phyloP scores from a whole-genome alignment of 192 early-diverging fungal genomes.

The Umbelopsis ramanniana region DNA sequence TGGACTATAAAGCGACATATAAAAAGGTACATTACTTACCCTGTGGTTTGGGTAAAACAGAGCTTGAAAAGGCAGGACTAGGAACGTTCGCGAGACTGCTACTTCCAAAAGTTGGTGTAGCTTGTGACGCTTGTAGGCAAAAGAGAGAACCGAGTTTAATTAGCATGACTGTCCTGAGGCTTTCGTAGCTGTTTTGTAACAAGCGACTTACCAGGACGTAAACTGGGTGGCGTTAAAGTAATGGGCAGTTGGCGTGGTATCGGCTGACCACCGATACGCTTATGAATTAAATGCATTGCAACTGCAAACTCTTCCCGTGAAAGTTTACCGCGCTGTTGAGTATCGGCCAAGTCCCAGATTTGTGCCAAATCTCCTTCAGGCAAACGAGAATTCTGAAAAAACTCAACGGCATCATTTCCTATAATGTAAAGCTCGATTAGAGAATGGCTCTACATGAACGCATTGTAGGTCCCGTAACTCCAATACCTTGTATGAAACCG shows the following conservation, averaged over 20 bases:
- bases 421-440: background rate
- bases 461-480: background rate
- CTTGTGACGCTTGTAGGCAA: background rate
- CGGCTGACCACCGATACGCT: slow-evolving; percentile 52
- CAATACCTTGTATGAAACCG: slow-evolving; percentile 70
- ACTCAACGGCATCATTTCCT: slow-evolving; percentile 46
- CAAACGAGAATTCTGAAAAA: slow-evolving; percentile 45
- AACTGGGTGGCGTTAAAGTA: slow-evolving; percentile 60
- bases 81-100: background rate
- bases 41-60: background rate
- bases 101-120: background rate
- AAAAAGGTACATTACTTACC: background rate
- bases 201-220: slow-evolving; percentile 25
- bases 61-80: background rate
- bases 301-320: slow-evolving; percentile 78
- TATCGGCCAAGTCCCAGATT: slow-evolving; percentile 71
- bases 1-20: background rate
- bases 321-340: slow-evolving; percentile 60
- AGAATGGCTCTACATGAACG: background rate
- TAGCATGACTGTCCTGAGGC: background rate
- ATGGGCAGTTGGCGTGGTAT: slow-evolving; percentile 62
- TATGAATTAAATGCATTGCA: slow-evolving; percentile 79
- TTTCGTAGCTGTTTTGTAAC: background rate
- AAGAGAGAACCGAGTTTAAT: background rate
- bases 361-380: slow-evolving; percentile 41